Conservation (phyloP, 78 protist genomes). For the Emiliania huxleyi region DNA sequence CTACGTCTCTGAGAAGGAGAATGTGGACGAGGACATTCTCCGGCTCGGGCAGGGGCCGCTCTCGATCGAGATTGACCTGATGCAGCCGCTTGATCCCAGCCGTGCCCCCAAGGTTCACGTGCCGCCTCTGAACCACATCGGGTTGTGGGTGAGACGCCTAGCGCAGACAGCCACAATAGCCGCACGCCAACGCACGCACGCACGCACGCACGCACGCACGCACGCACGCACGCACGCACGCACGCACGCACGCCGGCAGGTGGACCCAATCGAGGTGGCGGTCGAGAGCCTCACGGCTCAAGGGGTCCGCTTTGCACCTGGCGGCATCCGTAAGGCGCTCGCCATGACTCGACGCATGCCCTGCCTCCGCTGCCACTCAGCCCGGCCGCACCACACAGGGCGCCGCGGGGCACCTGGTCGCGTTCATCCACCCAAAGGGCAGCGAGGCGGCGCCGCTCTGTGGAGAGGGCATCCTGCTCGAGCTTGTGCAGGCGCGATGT, state of each 20-base stretch:
- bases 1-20: constrained; percentile 2
- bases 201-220: not conserved
- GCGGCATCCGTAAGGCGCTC: constrained; percentile 5
- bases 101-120: constrained; percentile 25
- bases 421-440: not conserved
- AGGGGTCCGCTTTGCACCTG: constrained; percentile 15
- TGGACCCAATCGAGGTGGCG: constrained; percentile 6
- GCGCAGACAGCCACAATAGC: not conserved
- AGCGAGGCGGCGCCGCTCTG: not conserved
- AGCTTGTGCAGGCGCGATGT: constrained; percentile 28
- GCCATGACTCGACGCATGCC: no score
- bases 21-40: constrained; percentile 41
- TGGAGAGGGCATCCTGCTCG: not conserved
- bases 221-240: not conserved
- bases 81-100: constrained; percentile 27
- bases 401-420: constrained; percentile 6
- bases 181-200: not conserved
- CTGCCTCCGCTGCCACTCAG: no score
- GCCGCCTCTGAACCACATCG: constrained; percentile 47
- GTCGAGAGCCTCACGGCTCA: not conserved
- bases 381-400: no score
- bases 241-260: not conserved
- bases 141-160: constrained; percentile 5
- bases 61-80: constrained; percentile 44
- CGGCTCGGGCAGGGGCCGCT: constrained; percentile 1